phyloP scores from a whole-genome alignment of 768 basidiomycete genomes.

The Hygrocybe punicea region DNA sequence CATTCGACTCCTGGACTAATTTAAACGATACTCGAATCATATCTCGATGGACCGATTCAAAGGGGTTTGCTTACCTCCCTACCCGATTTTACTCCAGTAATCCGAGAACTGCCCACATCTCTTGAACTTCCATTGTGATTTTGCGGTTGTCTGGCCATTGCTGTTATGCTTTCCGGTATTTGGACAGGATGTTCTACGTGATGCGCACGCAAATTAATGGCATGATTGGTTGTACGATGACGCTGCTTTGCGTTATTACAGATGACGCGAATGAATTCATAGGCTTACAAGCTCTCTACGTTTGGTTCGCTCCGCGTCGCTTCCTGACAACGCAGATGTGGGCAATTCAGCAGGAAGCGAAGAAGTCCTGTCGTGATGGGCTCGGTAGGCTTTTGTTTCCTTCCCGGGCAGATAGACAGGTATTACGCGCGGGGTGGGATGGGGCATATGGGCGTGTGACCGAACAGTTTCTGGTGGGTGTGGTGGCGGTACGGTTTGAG shows the following conservation, averaged over 20 bases:
- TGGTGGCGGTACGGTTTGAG: neutral
- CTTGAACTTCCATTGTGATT: neutral
- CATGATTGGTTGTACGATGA: neutral
- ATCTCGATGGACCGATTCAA: no score
- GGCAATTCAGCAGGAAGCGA: constrained; percentile 11
- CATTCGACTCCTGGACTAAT: no score
- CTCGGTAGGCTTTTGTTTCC: constrained; percentile 9
- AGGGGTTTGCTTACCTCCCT: neutral
- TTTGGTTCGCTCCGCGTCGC: constrained; percentile 11
- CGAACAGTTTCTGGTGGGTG: neutral
- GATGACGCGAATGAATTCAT: neutral
- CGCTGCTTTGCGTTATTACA: neutral
- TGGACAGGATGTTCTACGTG: neutral
- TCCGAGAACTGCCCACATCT: neutral
- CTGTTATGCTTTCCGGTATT: neutral
- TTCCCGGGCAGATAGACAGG: constrained; percentile 14
- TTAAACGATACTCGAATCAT: no score
- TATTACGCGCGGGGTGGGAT: constrained; percentile 1
- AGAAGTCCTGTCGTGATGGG: constrained; percentile 8
- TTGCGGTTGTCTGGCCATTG: neutral
- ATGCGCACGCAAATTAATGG: neutral
- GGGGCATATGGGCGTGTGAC: neutral
- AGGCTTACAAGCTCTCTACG: constrained; percentile 6
- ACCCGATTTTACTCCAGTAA: neutral
- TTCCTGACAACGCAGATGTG: constrained; percentile 5